Percentiles rank a stretch among this genome's conserved stretches.
Conservation (phyloP, 371 early-diverging fungal genomes). For the Haplosporangium sp. region DNA sequence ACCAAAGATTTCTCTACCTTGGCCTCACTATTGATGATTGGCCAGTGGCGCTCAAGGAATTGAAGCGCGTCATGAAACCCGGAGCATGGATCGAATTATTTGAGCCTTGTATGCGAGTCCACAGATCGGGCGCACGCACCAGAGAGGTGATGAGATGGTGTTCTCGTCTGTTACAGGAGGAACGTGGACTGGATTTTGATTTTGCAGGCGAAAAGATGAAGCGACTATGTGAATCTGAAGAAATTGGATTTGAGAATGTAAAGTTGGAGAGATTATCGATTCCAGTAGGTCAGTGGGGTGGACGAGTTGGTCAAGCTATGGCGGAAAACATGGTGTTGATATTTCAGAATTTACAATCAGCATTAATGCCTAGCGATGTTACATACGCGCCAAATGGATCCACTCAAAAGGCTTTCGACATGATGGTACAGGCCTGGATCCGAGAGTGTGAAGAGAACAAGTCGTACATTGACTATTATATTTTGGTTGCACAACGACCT, state of each 20-base stretch:
- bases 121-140: constrained; percentile 43
- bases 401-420: constrained; percentile 39
- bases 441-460: constrained; percentile 54
- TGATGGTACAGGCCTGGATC: constrained; percentile 53
- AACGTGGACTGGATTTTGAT: constrained; percentile 52
- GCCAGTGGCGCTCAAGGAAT: constrained; percentile 49
- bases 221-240: constrained; percentile 37
- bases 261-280: constrained; percentile 43
- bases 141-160: constrained; percentile 51
- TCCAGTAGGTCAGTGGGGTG: constrained; percentile 50
- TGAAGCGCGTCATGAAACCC: constrained; percentile 52
- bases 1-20: constrained; percentile 50
- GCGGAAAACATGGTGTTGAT: constrained; percentile 55
- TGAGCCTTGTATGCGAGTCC: constrained; percentile 56
- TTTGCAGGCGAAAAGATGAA: constrained; percentile 56
- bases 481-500: constrained; percentile 44
- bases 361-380: constrained; percentile 23
- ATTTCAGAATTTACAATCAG: constrained; percentile 46
- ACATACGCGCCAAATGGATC: constrained; percentile 4
- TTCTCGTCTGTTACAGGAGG: constrained; percentile 45
- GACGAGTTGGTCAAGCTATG: constrained; percentile 53
- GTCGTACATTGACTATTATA: constrained; percentile 51
- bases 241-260: constrained; percentile 48
- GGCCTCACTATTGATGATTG: constrained; percentile 49
- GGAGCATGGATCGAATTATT: constrained; percentile 53